Evolutionary conservation across 441 rosid genomes (phyloP).

Genomic region (Croton laevigatus): DNA sequence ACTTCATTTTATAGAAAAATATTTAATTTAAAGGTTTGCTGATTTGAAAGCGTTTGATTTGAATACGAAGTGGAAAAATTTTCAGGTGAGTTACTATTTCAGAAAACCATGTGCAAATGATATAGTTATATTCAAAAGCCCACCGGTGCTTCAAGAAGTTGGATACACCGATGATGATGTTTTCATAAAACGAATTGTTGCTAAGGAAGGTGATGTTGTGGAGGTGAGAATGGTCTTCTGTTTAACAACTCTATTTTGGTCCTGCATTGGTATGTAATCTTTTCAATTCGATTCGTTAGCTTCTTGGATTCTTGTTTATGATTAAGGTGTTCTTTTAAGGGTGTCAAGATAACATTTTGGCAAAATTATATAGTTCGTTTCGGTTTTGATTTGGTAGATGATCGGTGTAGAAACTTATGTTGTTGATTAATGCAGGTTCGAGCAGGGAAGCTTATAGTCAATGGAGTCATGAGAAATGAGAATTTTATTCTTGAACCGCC

Average conservation of each 20-base stretch:
- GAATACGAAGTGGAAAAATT: slow-evolving; percentile 13
- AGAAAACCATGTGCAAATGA: slow-evolving; percentile 96
- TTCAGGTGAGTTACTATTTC: slow-evolving; percentile 78
- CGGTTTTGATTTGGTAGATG: neutral
- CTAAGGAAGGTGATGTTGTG: slow-evolving; percentile 85
- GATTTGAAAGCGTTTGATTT: neutral
- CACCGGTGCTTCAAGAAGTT: slow-evolving; percentile 89
- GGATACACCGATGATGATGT: slow-evolving; percentile 91
- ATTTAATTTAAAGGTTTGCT: neutral
- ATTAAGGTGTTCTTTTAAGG: neutral
- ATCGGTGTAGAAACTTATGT: slow-evolving; percentile 6
- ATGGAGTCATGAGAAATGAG: slow-evolving; percentile 68
- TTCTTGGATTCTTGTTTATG: neutral
- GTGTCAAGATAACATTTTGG: neutral
- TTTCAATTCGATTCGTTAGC: neutral
- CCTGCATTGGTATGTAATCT: neutral
- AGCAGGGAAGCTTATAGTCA: slow-evolving; percentile 71
- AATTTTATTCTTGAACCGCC: slow-evolving; percentile 71
- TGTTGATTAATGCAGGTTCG: slow-evolving; percentile 52
- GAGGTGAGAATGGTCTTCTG: slow-evolving; percentile 51
- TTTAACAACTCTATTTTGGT: neutral
- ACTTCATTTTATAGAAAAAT: neutral
- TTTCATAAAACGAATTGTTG: slow-evolving; percentile 82
- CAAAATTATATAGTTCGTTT: neutral
- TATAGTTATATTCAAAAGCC: slow-evolving; percentile 88